Conservation (phyloP, 139 green algal species). For the Marvania coccoides region DNA sequence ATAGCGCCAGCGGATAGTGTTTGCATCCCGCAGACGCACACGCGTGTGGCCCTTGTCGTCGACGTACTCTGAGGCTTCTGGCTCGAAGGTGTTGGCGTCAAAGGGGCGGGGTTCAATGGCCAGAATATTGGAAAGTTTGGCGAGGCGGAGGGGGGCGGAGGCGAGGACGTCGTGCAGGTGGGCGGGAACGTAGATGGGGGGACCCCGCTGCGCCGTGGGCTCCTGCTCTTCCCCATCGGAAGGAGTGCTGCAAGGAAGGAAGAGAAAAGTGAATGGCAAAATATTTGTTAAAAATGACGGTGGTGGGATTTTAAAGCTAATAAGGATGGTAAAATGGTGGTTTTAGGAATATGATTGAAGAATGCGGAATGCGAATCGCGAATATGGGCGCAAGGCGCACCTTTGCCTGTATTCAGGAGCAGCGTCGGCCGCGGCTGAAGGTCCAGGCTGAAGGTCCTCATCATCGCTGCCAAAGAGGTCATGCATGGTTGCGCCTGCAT, state of each 20-base stretch:
- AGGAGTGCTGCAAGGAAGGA: too few species aligned
- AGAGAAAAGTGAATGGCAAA: too few species aligned
- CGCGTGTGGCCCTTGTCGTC: constrained; percentile 37
- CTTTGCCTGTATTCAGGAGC: too few species aligned
- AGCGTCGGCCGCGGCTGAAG: constrained; percentile 4
- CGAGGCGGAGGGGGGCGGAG: constrained; percentile 15
- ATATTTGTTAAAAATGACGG: too few species aligned
- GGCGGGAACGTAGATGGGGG: constrained; percentile 27
- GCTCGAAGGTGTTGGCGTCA: constrained; percentile 44
- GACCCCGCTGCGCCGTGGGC: constrained; percentile 1
- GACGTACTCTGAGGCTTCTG: constrained; percentile 25
- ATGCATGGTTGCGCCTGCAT: constrained; percentile 3
- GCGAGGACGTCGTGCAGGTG: constrained; percentile 26
- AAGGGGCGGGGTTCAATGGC: constrained; percentile 54
- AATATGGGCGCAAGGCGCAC: too few species aligned
- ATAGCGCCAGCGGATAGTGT: constrained; percentile 44
- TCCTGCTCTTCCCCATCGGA: constrained; percentile 28
- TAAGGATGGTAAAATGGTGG: too few species aligned
- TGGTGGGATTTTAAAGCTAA: too few species aligned
- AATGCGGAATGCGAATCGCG: too few species aligned
- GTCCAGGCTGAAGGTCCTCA: constrained; percentile 17
- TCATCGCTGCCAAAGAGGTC: constrained; percentile 34
- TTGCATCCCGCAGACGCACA: constrained; percentile 25
- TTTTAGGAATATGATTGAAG: too few species aligned
- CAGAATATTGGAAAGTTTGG: constrained; percentile 59